phyloP scores from a whole-genome alignment of 2,329 filamentous ascomycete genomes.

The Ilyonectria mors-panacis region DNA sequence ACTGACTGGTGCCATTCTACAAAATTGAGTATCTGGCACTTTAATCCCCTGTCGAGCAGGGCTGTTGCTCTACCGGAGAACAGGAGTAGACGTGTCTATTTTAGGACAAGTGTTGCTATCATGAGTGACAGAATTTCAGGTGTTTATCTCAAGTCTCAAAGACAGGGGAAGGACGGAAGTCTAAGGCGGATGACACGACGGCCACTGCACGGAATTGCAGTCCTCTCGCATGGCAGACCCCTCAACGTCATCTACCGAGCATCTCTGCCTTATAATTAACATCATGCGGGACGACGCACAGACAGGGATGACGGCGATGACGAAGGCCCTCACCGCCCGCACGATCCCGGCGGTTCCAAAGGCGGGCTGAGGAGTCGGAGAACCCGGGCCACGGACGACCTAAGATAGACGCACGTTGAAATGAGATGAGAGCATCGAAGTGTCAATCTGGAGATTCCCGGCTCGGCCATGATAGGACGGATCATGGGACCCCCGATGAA shows the following conservation, averaged over 20 bases:
- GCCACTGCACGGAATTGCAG: conserved; percentile 2
- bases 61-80: not conserved
- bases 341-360: not conserved
- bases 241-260: conserved; percentile 15
- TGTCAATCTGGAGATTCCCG: conserved; percentile 39
- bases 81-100: not conserved
- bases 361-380: not conserved
- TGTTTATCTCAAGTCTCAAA: conserved; percentile 14
- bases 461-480: conserved; percentile 34
- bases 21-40: not conserved
- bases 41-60: conserved; percentile 10
- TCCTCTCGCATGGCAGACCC: conserved; percentile 1
- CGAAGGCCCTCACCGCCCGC: conserved; percentile 32
- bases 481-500: conserved; percentile 37
- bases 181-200: not conserved
- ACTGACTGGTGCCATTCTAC: not conserved
- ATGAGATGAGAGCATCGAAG: conserved; percentile 31
- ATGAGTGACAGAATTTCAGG: not conserved
- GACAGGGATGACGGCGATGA: conserved; percentile 9
- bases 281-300: conserved; percentile 32
- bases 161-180: not conserved
- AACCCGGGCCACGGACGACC: conserved; percentile 4
- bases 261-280: conserved; percentile 31
- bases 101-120: not conserved
- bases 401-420: conserved; percentile 27